These are phyloP conservation scores for Herpotrichia juniperi DNA, from an alignment of 2,329 filamentous ascomycete species.

Conservation along the genomic window DNA sequence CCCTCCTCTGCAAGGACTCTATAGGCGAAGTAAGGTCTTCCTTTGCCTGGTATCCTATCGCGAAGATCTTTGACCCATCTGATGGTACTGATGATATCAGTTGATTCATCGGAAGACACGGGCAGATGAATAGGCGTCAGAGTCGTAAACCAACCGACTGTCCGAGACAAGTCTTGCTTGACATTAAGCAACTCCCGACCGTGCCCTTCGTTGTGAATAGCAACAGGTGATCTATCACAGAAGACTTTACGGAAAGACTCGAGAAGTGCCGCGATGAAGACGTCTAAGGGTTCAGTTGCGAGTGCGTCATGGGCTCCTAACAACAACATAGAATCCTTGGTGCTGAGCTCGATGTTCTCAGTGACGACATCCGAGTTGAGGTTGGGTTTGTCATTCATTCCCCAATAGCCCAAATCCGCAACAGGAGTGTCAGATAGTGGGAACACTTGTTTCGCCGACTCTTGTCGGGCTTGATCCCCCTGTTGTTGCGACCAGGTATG, in stretches of 20 bases:
- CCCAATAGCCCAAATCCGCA: conserved; percentile 46
- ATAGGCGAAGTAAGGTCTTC: conserved; percentile 39
- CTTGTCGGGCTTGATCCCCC: conserved; percentile 29
- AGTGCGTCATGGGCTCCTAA: conserved; percentile 41
- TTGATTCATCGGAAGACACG: conserved; percentile 26
- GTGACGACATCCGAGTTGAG: conserved; percentile 39
- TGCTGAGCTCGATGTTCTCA: conserved; percentile 36
- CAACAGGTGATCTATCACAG: conserved; percentile 45
- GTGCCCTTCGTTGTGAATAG: conserved; percentile 57
- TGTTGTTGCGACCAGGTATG: conserved; percentile 45
- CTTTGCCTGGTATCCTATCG: conserved; percentile 37
- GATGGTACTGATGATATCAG: conserved; percentile 38
- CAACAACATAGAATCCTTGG: conserved; percentile 39
- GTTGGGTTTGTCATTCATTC: conserved; percentile 40
- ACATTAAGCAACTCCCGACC: conserved; percentile 54
- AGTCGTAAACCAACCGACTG: conserved; percentile 60
- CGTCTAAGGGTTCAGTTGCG: conserved; percentile 43
- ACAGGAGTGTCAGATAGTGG: conserved; percentile 31
- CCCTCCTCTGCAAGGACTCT: conserved; percentile 31
- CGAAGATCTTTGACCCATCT: conserved; percentile 41
- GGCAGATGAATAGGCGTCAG: conserved; percentile 35
- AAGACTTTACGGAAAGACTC: conserved; percentile 54
- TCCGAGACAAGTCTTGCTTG: conserved; percentile 55
- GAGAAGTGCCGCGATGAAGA: conserved; percentile 42
- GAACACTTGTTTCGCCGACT: conserved; percentile 30